Evolutionary conservation across 2,329 filamentous ascomycete genomes (phyloP).

Genomic region (Catunica adiposa): DNA sequence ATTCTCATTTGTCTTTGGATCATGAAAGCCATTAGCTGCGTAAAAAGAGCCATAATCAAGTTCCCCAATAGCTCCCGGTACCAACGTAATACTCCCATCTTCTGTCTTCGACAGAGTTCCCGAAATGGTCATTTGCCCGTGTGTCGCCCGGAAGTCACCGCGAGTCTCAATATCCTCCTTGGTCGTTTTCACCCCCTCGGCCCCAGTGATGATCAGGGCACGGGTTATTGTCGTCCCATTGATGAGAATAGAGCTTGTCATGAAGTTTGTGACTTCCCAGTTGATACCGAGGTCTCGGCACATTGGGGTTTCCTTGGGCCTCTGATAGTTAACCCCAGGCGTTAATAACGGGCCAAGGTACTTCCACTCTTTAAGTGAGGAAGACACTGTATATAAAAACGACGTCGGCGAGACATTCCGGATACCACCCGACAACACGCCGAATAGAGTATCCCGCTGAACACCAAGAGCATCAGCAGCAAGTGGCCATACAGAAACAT

Average conservation of each 20-base stretch:
- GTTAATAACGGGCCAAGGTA: neutral
- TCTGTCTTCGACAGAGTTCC: neutral
- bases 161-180: neutral
- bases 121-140: neutral
- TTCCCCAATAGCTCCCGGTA: neutral
- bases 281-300: neutral
- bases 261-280: constrained; percentile 8
- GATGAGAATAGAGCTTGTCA: neutral
- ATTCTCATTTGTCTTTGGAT: neutral
- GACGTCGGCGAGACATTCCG: neutral
- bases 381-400: neutral
- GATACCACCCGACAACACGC: neutral
- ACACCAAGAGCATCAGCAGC: neutral
- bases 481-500: neutral
- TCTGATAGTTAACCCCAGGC: neutral
- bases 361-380: neutral
- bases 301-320: neutral
- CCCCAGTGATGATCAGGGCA: neutral
- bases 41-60: constrained; percentile 2
- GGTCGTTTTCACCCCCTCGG: neutral
- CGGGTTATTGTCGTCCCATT: neutral
- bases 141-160: constrained; percentile 3
- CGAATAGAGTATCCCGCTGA: neutral
- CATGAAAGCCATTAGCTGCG: neutral
- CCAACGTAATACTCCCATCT: neutral